Base-by-base conservation (phyloP, 1,139 yeast genomes). In the Chernovozyma aurita region DNA sequence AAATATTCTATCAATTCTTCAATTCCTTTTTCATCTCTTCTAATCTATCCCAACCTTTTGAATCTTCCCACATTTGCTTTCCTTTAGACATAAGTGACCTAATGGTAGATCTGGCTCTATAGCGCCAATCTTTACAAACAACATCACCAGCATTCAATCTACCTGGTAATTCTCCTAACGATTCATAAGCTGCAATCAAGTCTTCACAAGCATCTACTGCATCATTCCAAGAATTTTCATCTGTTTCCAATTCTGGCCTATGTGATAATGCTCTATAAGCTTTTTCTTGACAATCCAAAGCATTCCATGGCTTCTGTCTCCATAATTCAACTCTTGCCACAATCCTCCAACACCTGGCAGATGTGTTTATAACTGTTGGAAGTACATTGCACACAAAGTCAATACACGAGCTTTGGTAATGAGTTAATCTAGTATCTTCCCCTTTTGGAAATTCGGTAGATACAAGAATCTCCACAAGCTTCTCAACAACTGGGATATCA, bases 101-200 rank as follows among this genome's bases (percentile, higher is more conserved):
- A 13, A 88, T 71, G 0, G 86, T 68, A 9, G 85, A 74, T 44
- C 80, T 73, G 2, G 95, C 81, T 55, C 88, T 88, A 61, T 83
- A 86, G 51, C 77, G 83, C 97, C 97, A 90, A 53, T 88, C 95
- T 49, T 80, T 77, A 56, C 96, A 88, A 4, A 92, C 95, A 13
- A 84, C 52, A 49, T 85, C 88, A 2, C 82, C 96, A 3, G 87
- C 88, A 20, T 84, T 85, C 47, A 82, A 78, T 48, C 85, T 84
- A 3, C 97, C 97, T 15, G 88, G 90, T 48, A 78, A 61, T 39
- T 85, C 95, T 11, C 97, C 97, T 28, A 85, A 70, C 4, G 86
- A 82, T 50, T 82, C 90, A 55, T 90, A 92, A 0, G 96, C 95
- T 32, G 94, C 87, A 3, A 85, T 80, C 42, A 92, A 67, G 42